Evolutionary conservation across 2,329 filamentous ascomycete species (phyloP), one percentile per base, ranked within the genome.

Genomic region (Paramyrothecium sp.): DNA sequence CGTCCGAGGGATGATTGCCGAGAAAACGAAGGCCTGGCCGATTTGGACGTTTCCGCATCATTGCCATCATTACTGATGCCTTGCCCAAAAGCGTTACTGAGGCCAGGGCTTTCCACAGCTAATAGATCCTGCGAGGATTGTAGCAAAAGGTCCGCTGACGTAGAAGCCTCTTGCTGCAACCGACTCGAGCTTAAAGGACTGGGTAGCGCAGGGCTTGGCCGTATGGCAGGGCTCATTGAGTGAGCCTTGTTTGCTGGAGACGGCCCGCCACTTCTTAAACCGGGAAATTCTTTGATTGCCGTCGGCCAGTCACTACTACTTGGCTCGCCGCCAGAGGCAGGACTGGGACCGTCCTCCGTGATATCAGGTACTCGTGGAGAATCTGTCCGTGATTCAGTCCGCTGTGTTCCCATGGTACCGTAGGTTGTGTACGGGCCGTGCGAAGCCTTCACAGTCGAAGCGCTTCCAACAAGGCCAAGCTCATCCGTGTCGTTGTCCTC

Each of bases 1-100:
- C 81, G 82, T 4, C 80, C 79, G 19, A 80, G 66, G 0, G 85
- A 88, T 2, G 74, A 77, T 44, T 78, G 75, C 20, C 74, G 66
- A 4, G 75, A 78, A 51, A 71, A 71, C 3, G 67, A 58, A 3
- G 78, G 76, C 5, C 74, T 68, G 46, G 74, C 75, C 17, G 67
- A 62, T 20, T 68, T 71, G 30, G 68, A 64, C 5, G 64, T 65
- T 19, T 30, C n/a, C 13, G 38, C 38, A 16, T 44, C 38, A 12
- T 44, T 16, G 38, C 13, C 13, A 44, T 44, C 13, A 44, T 44
- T 44, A 19, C 13, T 19, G 33, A 10, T 38, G 38, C 13, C 5
- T 16, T 44, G 13, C 13, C 13, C n/a, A 44, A 17, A 44, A 4
- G 38, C 38, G 38, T 17, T 3, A 44, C 38, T 16, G n/a, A 19